phyloP scores from a whole-genome alignment of 371 early-diverging fungal species.

The Mortierella sp. region DNA sequence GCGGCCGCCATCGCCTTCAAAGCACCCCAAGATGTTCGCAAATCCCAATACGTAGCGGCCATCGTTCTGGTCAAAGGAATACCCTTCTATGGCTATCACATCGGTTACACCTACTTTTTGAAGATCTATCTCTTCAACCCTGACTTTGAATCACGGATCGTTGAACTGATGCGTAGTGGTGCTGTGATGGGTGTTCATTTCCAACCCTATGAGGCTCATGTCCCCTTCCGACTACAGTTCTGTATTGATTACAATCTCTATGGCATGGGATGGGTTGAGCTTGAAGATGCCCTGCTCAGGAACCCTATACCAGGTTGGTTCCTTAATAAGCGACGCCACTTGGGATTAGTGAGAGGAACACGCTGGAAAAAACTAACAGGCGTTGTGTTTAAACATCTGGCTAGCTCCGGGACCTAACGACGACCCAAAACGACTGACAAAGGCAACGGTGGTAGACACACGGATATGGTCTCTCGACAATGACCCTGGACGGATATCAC shows the following conservation, averaged over 20 bases:
- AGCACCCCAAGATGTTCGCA: constrained; percentile 40
- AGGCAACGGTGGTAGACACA: constrained; percentile 25
- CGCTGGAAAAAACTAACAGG: too few relatives aligned
- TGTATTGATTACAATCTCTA: constrained; percentile 92
- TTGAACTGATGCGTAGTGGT: constrained; percentile 75
- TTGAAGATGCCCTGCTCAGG: constrained; percentile 54
- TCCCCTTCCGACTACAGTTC: constrained; percentile 91
- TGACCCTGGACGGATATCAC: constrained; percentile 56
- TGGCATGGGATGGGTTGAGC: constrained; percentile 87
- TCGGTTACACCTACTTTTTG: constrained; percentile 72
- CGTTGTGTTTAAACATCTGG: background rate
- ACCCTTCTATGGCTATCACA: constrained; percentile 89
- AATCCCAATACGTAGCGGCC: constrained; percentile 70
- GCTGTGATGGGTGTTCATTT: constrained; percentile 72
- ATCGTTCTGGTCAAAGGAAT: constrained; percentile 79
- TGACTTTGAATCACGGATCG: constrained; percentile 60
- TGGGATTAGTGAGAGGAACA: background rate
- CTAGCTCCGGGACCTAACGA: constrained; percentile 18
- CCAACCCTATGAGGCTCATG: constrained; percentile 88
- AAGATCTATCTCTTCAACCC: constrained; percentile 83
- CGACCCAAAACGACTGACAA: constrained; percentile 34
- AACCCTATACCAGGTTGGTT: constrained; percentile 41
- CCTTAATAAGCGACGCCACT: constrained; percentile 8
- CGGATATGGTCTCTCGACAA: constrained; percentile 38
- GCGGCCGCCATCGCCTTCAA: constrained; percentile 68